These are phyloP conservation scores for Pterocarpus macrocarpus DNA, from an alignment of 306 rosid genomes.

Conservation along the genomic window DNA sequence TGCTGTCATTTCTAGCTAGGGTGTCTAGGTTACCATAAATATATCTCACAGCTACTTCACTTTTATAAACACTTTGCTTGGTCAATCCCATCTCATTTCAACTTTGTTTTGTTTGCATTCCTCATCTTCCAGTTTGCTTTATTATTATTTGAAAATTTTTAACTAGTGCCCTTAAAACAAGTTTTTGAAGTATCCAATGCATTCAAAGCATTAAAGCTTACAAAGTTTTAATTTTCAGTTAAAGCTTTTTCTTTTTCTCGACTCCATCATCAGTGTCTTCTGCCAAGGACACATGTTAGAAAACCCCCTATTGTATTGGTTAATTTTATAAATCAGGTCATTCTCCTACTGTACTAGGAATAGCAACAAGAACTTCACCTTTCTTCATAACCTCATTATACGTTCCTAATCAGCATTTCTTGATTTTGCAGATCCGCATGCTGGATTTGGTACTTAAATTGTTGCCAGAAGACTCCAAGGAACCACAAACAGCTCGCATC, in stretches of 20 bases:
- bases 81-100: conserved; percentile 23
- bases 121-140: conserved; percentile 30
- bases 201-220: too few relatives aligned
- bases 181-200: too few relatives aligned
- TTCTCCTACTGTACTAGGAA: conserved; percentile 6
- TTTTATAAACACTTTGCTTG: conserved; percentile 28
- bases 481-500: conserved; percentile 89
- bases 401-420: conserved; percentile 48
- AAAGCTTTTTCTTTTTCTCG: neutral
- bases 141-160: neutral
- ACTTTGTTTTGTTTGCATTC: conserved; percentile 19
- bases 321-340: conserved; percentile 9
- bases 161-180: too few relatives aligned
- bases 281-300: neutral
- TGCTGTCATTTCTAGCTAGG: conserved; percentile 1
- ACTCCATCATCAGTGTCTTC: neutral
- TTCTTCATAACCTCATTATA: conserved; percentile 31
- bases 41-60: conserved; percentile 5
- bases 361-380: conserved; percentile 21
- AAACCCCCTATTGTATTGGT: neutral
- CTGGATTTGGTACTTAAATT: conserved; percentile 84
- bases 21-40: conserved; percentile 24
- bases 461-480: conserved; percentile 82
- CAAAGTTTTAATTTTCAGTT: neutral
- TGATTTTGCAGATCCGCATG: conserved; percentile 77